These are phyloP conservation scores for Cucumis melo DNA, from an alignment of 306 rosid species.

Conservation along the genomic window DNA sequence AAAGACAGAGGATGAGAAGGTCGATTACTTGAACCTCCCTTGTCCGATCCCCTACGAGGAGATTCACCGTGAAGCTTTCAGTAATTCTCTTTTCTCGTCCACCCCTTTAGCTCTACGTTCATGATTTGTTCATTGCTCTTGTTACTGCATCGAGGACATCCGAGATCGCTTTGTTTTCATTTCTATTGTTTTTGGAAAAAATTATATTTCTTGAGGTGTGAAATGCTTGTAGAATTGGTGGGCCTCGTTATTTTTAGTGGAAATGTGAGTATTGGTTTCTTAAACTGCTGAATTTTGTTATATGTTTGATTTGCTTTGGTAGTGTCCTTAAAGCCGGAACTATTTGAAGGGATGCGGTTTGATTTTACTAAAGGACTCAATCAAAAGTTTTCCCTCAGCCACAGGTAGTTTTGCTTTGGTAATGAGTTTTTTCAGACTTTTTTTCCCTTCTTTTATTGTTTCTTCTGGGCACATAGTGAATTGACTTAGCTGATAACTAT, in stretches of 20 bases:
- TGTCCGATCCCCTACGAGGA: constrained; percentile 93
- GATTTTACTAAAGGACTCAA: constrained; percentile 89
- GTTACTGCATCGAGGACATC: background rate
- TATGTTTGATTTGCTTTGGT: background rate
- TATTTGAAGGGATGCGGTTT: constrained; percentile 87
- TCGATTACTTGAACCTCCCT: constrained; percentile 71
- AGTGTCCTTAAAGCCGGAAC: constrained; percentile 99
- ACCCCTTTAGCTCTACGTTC: background rate
- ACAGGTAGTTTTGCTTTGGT: constrained; percentile 41
- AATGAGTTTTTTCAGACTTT: background rate
- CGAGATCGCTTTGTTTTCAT: background rate
- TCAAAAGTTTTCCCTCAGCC: constrained; percentile 84
- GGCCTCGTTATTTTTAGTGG: background rate
- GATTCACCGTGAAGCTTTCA: constrained; percentile 94
- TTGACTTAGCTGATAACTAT: background rate
- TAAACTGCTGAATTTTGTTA: background rate
- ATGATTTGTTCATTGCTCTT: background rate
- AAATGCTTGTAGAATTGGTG: background rate
- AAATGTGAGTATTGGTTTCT: background rate
- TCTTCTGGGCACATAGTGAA: background rate
- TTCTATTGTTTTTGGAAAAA: background rate
- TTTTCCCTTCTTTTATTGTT: background rate
- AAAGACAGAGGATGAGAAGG: constrained; percentile 30
- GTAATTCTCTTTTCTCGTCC: constrained; percentile 23
- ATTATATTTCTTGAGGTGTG: background rate